Percentiles rank a stretch among this genome's conserved stretches.
Conservation (phyloP, 768 basidiomycete genomes). For the Amylocystis lapponica region DNA sequence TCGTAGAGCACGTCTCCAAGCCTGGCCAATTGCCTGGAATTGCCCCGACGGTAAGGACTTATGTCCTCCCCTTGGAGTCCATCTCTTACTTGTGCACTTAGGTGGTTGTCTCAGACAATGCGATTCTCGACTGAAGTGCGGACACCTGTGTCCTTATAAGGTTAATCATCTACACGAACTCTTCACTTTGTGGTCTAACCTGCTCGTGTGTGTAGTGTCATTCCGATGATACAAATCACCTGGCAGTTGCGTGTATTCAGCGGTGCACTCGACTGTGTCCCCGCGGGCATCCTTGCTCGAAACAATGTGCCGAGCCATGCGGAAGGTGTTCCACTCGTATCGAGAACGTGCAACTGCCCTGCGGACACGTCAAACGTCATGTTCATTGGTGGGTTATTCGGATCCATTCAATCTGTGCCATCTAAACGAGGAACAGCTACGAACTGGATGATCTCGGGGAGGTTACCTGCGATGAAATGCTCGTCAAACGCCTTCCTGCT, state of each 20-base stretch:
- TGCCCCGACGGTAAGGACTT: constrained; percentile 49
- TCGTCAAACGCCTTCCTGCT: constrained; percentile 38
- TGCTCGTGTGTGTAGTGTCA: constrained; percentile 41
- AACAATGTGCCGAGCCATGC: constrained; percentile 45
- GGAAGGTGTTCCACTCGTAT: constrained; percentile 46
- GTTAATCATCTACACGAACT: constrained; percentile 23
- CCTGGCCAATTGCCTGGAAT: constrained; percentile 47
- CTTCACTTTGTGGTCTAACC: background rate
- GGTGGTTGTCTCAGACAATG: constrained; percentile 62
- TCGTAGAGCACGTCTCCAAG: constrained; percentile 33
- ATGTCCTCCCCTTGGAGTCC: too few relatives aligned
- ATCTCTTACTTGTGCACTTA: constrained; percentile 11
- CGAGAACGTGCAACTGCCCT: constrained; percentile 44
- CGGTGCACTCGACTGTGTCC: constrained; percentile 47
- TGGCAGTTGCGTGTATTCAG: constrained; percentile 42
- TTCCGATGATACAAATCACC: constrained; percentile 51
- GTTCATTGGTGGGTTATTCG: constrained; percentile 43
- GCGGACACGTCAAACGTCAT: constrained; percentile 41
- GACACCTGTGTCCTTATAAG: constrained; percentile 60
- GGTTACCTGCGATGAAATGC: constrained; percentile 36
- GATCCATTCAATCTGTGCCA: background rate
- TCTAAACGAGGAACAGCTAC: constrained; percentile 29
- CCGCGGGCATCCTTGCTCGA: constrained; percentile 52
- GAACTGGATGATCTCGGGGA: constrained; percentile 37
- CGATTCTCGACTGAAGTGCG: constrained; percentile 47